A percentile compares a stretch with the other conserved stretches of the same genome.
Evolutionary conservation across 306 rosid species (phyloP).

Genomic region (Gillenia trifoliata): DNA sequence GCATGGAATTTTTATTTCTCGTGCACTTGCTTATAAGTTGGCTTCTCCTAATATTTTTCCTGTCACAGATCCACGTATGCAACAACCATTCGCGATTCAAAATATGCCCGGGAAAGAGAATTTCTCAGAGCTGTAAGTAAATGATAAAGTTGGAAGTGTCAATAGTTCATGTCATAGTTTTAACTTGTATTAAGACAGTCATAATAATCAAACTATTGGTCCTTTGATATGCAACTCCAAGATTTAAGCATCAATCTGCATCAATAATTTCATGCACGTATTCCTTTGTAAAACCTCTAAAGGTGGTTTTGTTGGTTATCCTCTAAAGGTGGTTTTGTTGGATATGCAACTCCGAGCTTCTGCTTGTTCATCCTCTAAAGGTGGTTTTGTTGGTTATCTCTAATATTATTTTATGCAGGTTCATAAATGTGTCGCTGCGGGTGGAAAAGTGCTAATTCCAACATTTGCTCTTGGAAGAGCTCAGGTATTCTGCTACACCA

Average conservation of each 20-base stretch:
- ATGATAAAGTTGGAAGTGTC: slow-evolving; percentile 5
- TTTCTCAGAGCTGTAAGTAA: slow-evolving; percentile 84
- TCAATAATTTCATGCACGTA: neutral
- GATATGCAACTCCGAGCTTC: no score
- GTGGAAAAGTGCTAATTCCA: slow-evolving; percentile 97
- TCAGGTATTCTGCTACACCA: slow-evolving; percentile 51
- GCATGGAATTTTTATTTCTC: neutral
- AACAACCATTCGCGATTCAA: slow-evolving; percentile 85
- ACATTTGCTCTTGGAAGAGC: slow-evolving; percentile 98
- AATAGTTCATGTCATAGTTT: neutral
- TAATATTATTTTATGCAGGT: slow-evolving; percentile 39
- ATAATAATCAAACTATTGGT: neutral
- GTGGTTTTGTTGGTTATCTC: neutral
- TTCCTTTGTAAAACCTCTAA: neutral
- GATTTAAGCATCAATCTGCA: neutral
- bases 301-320: slow-evolving; percentile 5
- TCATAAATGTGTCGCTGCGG: slow-evolving; percentile 69
- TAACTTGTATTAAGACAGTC: neutral
- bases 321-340: no score
- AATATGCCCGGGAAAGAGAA: slow-evolving; percentile 80
- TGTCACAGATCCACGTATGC: slow-evolving; percentile 85
- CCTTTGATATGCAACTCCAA: neutral
- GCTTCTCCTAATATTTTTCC: neutral
- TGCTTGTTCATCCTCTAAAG: no score
- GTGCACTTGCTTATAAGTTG: neutral